A percentile compares a stretch with the other conserved stretches of the same genome.
These are phyloP conservation scores for Rhizopogon sp. DNA, from an alignment of 768 basidiomycete genomes.

Conservation along the genomic window DNA sequence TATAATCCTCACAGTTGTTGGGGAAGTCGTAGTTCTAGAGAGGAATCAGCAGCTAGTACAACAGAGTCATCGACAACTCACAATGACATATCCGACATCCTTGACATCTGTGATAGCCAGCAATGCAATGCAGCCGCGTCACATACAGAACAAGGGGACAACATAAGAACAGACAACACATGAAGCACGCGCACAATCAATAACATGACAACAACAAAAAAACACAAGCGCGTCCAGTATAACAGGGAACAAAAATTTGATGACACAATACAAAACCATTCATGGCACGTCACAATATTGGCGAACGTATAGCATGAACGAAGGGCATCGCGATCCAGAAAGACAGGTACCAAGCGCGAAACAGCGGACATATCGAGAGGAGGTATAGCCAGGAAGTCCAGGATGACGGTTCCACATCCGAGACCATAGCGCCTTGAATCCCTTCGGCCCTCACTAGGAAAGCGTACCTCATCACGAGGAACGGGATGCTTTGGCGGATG, in stretches of 20 bases:
- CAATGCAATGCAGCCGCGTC: conserved; percentile 27
- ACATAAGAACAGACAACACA: conserved; percentile 15
- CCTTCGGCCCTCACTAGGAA: background rate
- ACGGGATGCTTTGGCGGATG: conserved; percentile 1
- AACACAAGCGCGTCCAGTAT: conserved; percentile 30
- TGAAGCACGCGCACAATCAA: conserved; percentile 31
- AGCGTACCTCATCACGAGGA: background rate
- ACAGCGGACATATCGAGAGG: conserved; percentile 17
- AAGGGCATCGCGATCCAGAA: conserved; percentile 20
- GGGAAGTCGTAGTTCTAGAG: conserved; percentile 93
- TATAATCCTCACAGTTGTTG: conserved; percentile 97
- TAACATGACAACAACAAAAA: conserved; percentile 18
- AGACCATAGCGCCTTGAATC: background rate
- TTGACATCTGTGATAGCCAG: conserved; percentile 77
- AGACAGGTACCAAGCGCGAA: conserved; percentile 16
- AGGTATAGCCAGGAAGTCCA: conserved; percentile 17
- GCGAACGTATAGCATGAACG: conserved; percentile 3
- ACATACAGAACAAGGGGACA: conserved; percentile 15
- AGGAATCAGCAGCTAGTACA: conserved; percentile 7
- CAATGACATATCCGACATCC: conserved; percentile 97
- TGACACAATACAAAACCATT: background rate
- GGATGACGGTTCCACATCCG: background rate
- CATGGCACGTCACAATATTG: conserved; percentile 2
- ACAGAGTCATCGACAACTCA: conserved; percentile 35
- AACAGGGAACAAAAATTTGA: conserved; percentile 8